Base-by-base conservation (phyloP, 495 filamentous ascomycete genomes). In the Echria macrotheca region DNA sequence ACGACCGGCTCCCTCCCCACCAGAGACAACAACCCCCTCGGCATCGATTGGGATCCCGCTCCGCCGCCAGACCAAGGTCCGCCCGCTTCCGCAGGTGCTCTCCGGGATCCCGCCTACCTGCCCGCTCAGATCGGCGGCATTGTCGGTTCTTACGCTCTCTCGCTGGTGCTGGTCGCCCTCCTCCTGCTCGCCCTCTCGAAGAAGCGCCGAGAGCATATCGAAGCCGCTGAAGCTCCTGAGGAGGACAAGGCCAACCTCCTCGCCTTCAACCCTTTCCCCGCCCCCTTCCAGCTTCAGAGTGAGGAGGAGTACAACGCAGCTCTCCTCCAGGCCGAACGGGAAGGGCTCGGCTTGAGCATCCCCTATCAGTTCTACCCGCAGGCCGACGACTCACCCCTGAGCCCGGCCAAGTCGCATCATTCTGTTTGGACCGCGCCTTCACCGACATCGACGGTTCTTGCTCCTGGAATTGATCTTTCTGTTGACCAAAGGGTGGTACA, bases 51-150 rank as follows among this genome's bases (percentile, higher is more conserved):
- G 56, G 69, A 68, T 45, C 79, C 79, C 9, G 70, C 82, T 14
- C 79, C 78, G 23, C 58, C 79, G 17, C 76, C 80, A 48, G 74
- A 79, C 54, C 65, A 82, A 60, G 79, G 76, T 1, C 73, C 79
- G 38, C 73, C 81, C 11, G 50, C 76, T 6, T 78, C 80, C n/a
- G 60, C 56, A 25, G 62, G 66, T 49, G 81, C 81, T 18, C 49
- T 76, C 33, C 70, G 79, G 47, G 75, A 90, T 57, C 70, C 70
- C 38, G 60, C 74, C 14, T 79, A 79, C 25, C 78, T 93, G 7
- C 86, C 85, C 12, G 77, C 78, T 21, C 80, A 93, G 65, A 81
- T 93, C 59, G 84, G 83, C 36, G 85, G 80, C 54, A 87, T 95
- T 49, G 79, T 86, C 28, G 87, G 80, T 44, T 83, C 84, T 49